Conservation (phyloP, 169 alveolate genomes). For the Plasmodium relictum region DNA sequence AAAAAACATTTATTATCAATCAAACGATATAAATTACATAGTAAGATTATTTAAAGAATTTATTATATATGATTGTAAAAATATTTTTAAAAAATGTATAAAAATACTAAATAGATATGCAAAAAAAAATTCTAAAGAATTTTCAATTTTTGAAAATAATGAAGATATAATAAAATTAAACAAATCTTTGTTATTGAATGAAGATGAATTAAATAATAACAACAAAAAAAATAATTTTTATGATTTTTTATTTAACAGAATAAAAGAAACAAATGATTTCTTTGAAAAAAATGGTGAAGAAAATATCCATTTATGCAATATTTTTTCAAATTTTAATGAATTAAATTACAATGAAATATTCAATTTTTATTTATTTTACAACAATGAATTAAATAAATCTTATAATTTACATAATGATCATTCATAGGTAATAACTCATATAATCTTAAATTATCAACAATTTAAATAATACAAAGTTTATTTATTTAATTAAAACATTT, state of each 20-base stretch:
- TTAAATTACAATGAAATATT: constrained; percentile 37
- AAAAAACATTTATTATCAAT: constrained; percentile 42
- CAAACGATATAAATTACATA: constrained; percentile 24
- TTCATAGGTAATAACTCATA: neutral
- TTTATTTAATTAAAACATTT: too few species aligned
- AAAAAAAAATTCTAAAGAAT: constrained; percentile 32
- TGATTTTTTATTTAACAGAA: neutral
- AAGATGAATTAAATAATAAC: neutral
- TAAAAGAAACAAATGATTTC: constrained; percentile 32
- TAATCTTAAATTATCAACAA: neutral
- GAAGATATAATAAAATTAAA: constrained; percentile 46
- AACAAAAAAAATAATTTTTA: constrained; percentile 16
- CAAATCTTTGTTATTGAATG: constrained; percentile 16
- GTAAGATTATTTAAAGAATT: constrained; percentile 55
- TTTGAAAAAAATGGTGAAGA: constrained; percentile 13
- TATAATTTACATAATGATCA: neutral
- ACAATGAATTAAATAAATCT: neutral
- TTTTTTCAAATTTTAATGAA: constrained; percentile 46
- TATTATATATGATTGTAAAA: constrained; percentile 47
- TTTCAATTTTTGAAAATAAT: constrained; percentile 21
- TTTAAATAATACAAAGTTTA: too few species aligned
- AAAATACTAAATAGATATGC: constrained; percentile 41
- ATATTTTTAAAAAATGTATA: constrained; percentile 49
- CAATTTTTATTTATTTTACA: constrained; percentile 8
- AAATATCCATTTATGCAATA: constrained; percentile 25